A percentile compares a stretch with the other conserved stretches of the same genome.
phyloP scores from a whole-genome alignment of 345 rosid genomes.

The Moringa oleifera region DNA sequence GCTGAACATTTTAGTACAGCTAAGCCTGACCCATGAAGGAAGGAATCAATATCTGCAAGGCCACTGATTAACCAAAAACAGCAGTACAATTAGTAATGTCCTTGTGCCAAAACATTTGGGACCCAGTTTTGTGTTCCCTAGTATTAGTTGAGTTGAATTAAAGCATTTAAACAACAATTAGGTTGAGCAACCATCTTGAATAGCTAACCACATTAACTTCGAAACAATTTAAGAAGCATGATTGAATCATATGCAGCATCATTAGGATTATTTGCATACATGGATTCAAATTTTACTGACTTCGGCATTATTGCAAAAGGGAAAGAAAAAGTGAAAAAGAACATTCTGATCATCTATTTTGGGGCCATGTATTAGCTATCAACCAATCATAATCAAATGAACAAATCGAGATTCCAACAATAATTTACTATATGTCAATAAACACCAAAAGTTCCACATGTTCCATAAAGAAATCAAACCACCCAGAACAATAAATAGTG shows the following conservation, averaged over 20 bases:
- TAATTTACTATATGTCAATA: neutral
- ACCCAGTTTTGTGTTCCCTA: neutral
- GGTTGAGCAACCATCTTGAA: neutral
- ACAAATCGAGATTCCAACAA: neutral
- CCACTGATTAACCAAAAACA: neutral
- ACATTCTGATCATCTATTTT: neutral
- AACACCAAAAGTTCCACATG: neutral
- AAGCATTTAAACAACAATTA: neutral
- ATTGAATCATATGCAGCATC: too few species aligned
- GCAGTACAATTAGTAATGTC: neutral
- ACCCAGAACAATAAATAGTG: neutral
- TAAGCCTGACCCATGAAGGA: neutral
- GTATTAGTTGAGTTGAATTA: too few species aligned
- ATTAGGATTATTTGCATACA: too few species aligned
- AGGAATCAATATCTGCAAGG: too few species aligned
- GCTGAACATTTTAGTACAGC: neutral
- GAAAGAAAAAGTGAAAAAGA: too few species aligned
- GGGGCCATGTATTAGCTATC: slow-evolving; percentile 5
- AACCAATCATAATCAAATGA: neutral
- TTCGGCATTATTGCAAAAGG: neutral
- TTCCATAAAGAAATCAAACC: neutral
- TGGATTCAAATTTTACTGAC: neutral
- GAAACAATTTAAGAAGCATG: neutral
- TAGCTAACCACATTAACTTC: neutral
- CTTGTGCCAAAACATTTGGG: neutral